Conservation (phyloP, 192 early-diverging fungal species). For the Coemansia sp. region DNA sequence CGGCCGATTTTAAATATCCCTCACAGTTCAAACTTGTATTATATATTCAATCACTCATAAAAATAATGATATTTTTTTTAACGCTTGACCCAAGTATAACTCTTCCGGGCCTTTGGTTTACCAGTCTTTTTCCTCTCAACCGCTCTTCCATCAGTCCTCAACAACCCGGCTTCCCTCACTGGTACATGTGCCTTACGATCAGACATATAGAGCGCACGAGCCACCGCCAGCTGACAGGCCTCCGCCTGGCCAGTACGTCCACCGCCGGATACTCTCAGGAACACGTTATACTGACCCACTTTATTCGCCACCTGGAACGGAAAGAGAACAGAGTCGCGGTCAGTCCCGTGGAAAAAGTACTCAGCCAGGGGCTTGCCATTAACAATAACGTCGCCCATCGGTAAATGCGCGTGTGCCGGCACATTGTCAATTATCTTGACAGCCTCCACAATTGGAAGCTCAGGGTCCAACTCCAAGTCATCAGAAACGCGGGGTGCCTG, state of each 20-base stretch:
- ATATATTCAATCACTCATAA: neutral
- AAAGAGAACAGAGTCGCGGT: conserved; percentile 69
- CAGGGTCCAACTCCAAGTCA: conserved; percentile 1
- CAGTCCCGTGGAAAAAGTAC: conserved; percentile 71
- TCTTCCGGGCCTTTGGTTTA: conserved; percentile 89
- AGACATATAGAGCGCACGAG: conserved; percentile 68
- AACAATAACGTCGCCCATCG: conserved; percentile 64
- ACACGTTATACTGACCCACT: conserved; percentile 86
- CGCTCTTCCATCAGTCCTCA: conserved; percentile 67
- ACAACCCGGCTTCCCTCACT: conserved; percentile 61
- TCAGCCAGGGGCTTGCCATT: conserved; percentile 73
- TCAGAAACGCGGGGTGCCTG: neutral
- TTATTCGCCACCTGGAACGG: conserved; percentile 68
- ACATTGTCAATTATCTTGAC: conserved; percentile 4
- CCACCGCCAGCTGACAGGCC: conserved; percentile 81
- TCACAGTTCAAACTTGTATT: neutral
- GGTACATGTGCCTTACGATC: conserved; percentile 60
- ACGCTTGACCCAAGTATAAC: conserved; percentile 80
- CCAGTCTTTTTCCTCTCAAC: conserved; percentile 97
- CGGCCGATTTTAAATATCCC: too few relatives aligned
- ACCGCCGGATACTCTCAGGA: conserved; percentile 76
- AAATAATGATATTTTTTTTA: neutral
- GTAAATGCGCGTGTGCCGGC: conserved; percentile 5
- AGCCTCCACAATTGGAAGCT: neutral
- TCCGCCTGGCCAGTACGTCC: conserved; percentile 83